Conservation (phyloP, 495 filamentous ascomycete genomes). For the Annulohypoxylon moriforme region DNA sequence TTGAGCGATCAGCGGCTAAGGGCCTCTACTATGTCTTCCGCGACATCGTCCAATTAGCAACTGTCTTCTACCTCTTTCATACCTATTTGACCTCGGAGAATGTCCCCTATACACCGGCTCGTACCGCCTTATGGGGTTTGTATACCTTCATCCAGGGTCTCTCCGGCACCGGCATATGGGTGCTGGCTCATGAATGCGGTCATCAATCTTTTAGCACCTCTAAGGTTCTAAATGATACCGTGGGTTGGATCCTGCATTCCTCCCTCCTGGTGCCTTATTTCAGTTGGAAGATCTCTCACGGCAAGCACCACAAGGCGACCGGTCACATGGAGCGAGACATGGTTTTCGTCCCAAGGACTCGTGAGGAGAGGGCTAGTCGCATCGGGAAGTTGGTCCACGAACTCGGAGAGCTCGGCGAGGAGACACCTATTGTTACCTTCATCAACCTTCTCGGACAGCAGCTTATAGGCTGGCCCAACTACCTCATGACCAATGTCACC, state of each 20-base stretch:
- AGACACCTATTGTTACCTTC: conserved; percentile 87
- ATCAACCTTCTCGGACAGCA: conserved; percentile 82
- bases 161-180: conserved; percentile 84
- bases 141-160: conserved; percentile 82
- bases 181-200: conserved; percentile 88
- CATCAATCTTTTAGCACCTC: conserved; percentile 88
- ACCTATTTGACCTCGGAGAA: conserved; percentile 69
- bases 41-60: conserved; percentile 70
- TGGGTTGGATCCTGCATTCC: conserved; percentile 87
- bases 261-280: conserved; percentile 87
- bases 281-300: conserved; percentile 93
- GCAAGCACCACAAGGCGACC: conserved; percentile 96
- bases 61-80: conserved; percentile 75
- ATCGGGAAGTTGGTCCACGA: conserved; percentile 79
- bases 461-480: conserved; percentile 88
- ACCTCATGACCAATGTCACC: conserved; percentile 87
- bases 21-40: conserved; percentile 76
- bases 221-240: conserved; percentile 83
- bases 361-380: conserved; percentile 76
- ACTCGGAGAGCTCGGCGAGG: conserved; percentile 87
- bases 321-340: conserved; percentile 96
- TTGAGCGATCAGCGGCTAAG: conserved; percentile 71
- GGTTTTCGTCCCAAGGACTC: conserved; percentile 93
- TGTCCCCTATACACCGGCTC: conserved; percentile 67
- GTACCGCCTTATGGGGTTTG: conserved; percentile 69